A percentile compares a stretch with the other conserved stretches of the same genome.
Evolutionary conservation across 208 protist genomes (phyloP).

Genomic region (Tetramitus jugosus): DNA sequence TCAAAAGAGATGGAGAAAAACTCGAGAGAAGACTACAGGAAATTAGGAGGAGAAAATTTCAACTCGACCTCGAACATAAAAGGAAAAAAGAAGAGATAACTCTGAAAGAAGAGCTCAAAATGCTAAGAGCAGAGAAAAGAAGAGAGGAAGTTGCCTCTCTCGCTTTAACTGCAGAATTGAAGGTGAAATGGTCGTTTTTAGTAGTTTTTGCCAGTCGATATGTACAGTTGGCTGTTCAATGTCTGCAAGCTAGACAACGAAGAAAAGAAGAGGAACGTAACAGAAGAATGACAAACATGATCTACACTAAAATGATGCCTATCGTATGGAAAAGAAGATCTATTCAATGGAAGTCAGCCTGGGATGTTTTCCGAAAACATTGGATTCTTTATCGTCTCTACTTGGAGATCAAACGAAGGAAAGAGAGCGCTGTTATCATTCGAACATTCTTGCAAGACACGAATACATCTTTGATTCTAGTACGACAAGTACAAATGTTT

Average conservation of each 20-base stretch:
- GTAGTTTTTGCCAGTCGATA: background rate
- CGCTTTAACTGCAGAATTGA: background rate
- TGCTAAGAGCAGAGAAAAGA: background rate
- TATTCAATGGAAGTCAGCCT: background rate
- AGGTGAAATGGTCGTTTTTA: slow-evolving; percentile 1
- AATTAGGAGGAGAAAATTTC: too few relatives aligned
- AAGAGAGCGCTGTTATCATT: background rate
- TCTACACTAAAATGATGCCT: slow-evolving; percentile 2
- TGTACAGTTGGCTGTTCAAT: background rate
- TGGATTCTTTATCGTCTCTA: slow-evolving; percentile 2
- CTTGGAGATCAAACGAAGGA: slow-evolving; percentile 7
- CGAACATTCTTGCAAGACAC: background rate
- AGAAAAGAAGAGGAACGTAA: background rate
- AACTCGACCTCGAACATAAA: background rate
- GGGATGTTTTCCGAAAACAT: slow-evolving; percentile 18
- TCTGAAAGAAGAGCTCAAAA: background rate
- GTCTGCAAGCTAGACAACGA: background rate
- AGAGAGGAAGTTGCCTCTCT: background rate
- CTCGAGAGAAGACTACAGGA: background rate
- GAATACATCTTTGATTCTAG: background rate
- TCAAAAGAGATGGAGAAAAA: too few relatives aligned
- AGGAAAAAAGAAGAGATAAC: background rate
- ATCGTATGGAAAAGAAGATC: background rate
- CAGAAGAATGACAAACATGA: background rate
- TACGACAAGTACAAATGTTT: slow-evolving; percentile 19